These are phyloP conservation scores for Starmerella asiatica DNA, from an alignment of 805 yeast genomes.

Conservation along the genomic window DNA sequence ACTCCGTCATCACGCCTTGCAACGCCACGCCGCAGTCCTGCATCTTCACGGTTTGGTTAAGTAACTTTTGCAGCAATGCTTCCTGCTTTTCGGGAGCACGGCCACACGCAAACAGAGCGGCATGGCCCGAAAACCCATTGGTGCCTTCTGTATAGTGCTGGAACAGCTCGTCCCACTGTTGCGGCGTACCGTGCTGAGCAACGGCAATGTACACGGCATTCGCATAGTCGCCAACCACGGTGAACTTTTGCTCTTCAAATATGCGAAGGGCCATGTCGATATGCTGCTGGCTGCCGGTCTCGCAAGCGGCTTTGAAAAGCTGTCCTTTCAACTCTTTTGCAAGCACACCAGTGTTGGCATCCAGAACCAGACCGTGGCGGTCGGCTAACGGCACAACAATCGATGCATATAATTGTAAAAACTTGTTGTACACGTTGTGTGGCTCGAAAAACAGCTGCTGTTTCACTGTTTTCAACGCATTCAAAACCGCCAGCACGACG, in stretches of 20 bases:
- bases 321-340: constrained; percentile 56
- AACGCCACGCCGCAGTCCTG: constrained; percentile 71
- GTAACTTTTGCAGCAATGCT: constrained; percentile 42
- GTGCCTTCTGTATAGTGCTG: constrained; percentile 54
- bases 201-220: constrained; percentile 51
- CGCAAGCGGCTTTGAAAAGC: constrained; percentile 32
- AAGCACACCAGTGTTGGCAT: constrained; percentile 43
- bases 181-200: constrained; percentile 48
- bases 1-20: constrained; percentile 53
- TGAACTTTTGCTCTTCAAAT: constrained; percentile 50
- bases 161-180: constrained; percentile 50
- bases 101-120: constrained; percentile 60
- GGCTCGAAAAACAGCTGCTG: constrained; percentile 39
- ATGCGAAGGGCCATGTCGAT: constrained; percentile 27
- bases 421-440: constrained; percentile 29
- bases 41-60: constrained; percentile 44
- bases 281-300: constrained; percentile 26
- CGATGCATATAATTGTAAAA: constrained; percentile 36
- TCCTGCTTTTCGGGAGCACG: constrained; percentile 40
- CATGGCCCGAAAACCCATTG: constrained; percentile 51
- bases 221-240: constrained; percentile 60
- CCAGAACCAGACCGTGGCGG: constrained; percentile 52
- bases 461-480: constrained; percentile 32
- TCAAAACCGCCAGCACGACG: constrained; percentile 41
- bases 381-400: constrained; percentile 43